These are phyloP conservation scores for Calonectria pauciramosa DNA, from an alignment of 2,329 filamentous ascomycete genomes.

Conservation along the genomic window DNA sequence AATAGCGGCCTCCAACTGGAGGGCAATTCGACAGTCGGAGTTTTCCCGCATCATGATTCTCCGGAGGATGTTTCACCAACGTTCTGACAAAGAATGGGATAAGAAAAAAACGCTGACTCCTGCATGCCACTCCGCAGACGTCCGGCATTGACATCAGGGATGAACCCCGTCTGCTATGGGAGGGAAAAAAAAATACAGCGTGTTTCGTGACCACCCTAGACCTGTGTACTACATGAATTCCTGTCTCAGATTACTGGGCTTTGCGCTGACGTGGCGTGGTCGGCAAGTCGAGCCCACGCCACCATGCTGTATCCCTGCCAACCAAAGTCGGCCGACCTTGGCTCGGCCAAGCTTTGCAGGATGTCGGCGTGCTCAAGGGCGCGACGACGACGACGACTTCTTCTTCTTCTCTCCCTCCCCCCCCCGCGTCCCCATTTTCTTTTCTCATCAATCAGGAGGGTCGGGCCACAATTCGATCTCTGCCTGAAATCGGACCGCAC, in stretches of 20 bases:
- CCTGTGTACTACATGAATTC: background rate
- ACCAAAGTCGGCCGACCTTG: background rate
- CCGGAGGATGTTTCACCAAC: no score
- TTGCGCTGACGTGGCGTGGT: background rate
- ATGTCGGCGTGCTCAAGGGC: background rate
- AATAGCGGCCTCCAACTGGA: background rate
- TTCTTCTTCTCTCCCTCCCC: background rate
- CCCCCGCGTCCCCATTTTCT: background rate
- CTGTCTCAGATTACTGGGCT: background rate
- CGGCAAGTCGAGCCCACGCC: background rate
- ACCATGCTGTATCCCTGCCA: background rate
- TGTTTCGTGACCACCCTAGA: background rate
- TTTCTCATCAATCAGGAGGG: background rate
- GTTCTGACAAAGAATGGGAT: background rate
- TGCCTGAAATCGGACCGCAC: background rate
- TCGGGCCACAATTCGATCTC: background rate
- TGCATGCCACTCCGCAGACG: background rate
- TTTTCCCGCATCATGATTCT: background rate
- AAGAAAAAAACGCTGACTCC: background rate
- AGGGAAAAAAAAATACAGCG: background rate
- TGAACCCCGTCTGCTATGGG: background rate
- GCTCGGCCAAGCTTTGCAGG: background rate
- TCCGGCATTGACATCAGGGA: background rate
- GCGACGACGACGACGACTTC: background rate
- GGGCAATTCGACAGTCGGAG: accelerated